Percentiles rank a stretch among this genome's conserved stretches.
These are phyloP conservation scores for Zoysia pacifica DNA, from an alignment of 176 grass and related monocot species.

Conservation along the genomic window DNA sequence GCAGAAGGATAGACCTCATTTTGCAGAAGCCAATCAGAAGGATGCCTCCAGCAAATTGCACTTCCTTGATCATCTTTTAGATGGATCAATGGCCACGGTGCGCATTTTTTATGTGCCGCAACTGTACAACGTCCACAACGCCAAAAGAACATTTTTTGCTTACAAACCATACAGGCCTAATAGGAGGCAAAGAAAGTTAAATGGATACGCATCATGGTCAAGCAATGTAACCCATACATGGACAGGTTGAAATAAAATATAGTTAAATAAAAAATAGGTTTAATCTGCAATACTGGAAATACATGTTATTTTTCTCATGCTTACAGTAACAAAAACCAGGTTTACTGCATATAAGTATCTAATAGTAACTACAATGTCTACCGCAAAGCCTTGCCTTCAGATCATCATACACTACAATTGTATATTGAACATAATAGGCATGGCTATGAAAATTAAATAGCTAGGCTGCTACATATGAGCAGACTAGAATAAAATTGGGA, in stretches of 20 bases:
- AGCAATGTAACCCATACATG: constrained; percentile 5
- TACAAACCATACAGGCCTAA: constrained; percentile 79
- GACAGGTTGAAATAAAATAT: constrained; percentile 6
- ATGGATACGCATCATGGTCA: constrained; percentile 12
- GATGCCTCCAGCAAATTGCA: constrained; percentile 70
- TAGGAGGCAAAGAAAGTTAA: constrained; percentile 39
- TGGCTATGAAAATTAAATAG: constrained; percentile 11
- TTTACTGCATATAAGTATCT: neutral
- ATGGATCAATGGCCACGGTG: constrained; percentile 72
- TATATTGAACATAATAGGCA: constrained; percentile 27
- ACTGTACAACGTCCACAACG: constrained; percentile 81
- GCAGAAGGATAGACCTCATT: constrained; percentile 67
- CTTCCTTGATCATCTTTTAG: constrained; percentile 52
- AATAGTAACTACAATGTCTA: neutral
- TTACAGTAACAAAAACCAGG: constrained; percentile 6
- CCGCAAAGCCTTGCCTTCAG: neutral
- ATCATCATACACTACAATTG: constrained; percentile 1
- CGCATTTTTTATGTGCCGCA: constrained; percentile 79
- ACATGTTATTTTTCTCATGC: neutral
- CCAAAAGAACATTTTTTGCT: constrained; percentile 76
- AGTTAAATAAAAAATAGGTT: neutral
- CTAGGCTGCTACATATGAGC: constrained; percentile 2
- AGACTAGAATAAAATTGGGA: neutral
- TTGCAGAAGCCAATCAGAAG: constrained; percentile 64
- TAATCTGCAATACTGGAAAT: neutral